A percentile compares a stretch with the other conserved stretches of the same genome.
phyloP scores from a whole-genome alignment of 345 rosid species.

The Salix brachista region DNA sequence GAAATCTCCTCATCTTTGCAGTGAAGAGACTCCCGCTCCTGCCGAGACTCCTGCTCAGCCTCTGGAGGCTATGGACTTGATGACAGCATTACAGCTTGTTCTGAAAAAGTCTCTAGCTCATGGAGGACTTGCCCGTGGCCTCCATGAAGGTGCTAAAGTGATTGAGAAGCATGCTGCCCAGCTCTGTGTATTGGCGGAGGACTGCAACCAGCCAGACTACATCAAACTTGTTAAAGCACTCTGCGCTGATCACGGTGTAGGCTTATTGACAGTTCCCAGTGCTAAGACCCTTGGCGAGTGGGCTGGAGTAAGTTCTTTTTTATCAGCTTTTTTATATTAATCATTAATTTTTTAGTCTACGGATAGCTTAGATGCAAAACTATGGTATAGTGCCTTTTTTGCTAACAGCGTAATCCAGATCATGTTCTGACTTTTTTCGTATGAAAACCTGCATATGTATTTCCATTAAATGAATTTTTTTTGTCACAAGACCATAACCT shows the following conservation, averaged over 20 bases:
- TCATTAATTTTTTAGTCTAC: not conserved
- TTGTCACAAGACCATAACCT: not conserved
- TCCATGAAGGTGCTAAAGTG: constrained; percentile 72
- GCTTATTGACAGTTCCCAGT: constrained; percentile 64
- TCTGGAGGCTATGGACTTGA: constrained; percentile 27
- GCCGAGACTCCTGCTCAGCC: constrained; percentile 7
- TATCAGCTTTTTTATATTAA: not conserved
- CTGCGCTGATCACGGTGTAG: constrained; percentile 66
- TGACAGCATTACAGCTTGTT: constrained; percentile 27
- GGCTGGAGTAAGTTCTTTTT: constrained; percentile 71
- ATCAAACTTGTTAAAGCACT: constrained; percentile 75
- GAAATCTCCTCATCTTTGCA: not conserved
- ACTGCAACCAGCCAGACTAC: constrained; percentile 83
- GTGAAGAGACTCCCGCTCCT: constrained; percentile 16
- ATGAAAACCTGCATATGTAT: not conserved
- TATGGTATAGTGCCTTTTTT: not conserved
- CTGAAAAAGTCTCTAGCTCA: constrained; percentile 23
- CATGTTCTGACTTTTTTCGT: not conserved
- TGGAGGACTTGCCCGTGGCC: constrained; percentile 63
- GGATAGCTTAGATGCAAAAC: not conserved
- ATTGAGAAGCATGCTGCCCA: constrained; percentile 72
- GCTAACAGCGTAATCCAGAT: not conserved
- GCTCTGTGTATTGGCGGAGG: constrained; percentile 80
- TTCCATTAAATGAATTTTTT: not conserved
- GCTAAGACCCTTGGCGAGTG: constrained; percentile 90